A percentile compares a stretch with the other conserved stretches of the same genome.
Evolutionary conservation across 768 basidiomycete species (phyloP).

Genomic region (Tylopilus rubrobrunneus): DNA sequence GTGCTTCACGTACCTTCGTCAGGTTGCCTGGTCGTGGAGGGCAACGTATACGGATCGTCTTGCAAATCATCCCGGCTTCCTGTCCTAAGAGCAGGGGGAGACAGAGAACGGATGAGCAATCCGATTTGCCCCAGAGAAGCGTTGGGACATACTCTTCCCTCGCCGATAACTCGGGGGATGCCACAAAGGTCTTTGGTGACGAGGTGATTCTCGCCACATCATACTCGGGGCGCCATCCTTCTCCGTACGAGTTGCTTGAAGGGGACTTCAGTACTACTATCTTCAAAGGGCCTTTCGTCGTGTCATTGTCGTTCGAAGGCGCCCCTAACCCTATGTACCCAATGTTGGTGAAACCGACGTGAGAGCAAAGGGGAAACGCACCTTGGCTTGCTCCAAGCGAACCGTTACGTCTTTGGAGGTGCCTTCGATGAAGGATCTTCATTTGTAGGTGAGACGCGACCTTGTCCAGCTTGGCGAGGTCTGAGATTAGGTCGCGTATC

Average conservation of each 20-base stretch:
- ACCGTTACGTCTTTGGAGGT: constrained; percentile 45
- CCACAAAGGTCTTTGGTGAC: background rate
- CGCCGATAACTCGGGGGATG: background rate
- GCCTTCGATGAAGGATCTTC: constrained; percentile 67
- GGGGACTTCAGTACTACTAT: constrained; percentile 31
- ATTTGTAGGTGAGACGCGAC: constrained; percentile 75
- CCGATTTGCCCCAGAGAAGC: background rate
- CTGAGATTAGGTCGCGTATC: constrained; percentile 74
- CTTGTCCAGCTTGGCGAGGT: constrained; percentile 80
- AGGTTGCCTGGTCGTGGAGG: background rate
- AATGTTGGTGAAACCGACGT: background rate
- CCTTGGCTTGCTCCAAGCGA: constrained; percentile 28
- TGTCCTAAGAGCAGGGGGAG: background rate
- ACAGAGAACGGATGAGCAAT: background rate
- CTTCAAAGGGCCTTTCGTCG: background rate
- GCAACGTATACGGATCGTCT: background rate
- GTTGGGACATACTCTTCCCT: background rate
- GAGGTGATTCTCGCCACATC: constrained; percentile 1
- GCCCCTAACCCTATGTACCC: constrained; percentile 42
- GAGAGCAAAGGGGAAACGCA: background rate
- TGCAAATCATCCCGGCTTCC: background rate
- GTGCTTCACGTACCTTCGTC: background rate
- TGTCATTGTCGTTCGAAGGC: constrained; percentile 59
- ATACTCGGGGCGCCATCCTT: background rate
- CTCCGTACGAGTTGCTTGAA: constrained; percentile 2